Conservation (phyloP, 2,329 filamentous ascomycete species). For the Phaeophleospora eucalypticola region DNA sequence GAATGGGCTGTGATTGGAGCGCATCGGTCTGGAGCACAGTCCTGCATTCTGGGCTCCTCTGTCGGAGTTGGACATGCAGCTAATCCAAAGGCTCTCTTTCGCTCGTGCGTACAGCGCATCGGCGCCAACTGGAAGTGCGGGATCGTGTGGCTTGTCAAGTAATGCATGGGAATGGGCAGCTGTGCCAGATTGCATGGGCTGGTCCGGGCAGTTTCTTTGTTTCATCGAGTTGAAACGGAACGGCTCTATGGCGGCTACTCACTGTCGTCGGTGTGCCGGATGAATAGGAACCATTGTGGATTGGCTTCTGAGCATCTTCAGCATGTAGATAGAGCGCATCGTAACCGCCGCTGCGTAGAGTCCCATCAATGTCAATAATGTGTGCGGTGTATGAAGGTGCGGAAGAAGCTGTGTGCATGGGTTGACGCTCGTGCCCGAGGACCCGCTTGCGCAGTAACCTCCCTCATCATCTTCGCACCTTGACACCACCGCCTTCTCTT, state of each 20-base stretch:
- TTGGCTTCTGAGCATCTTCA: background rate
- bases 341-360: no score
- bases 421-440: no score
- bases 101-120: conserved; percentile 3
- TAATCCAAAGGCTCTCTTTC: conserved; percentile 8
- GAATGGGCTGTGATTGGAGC: conserved; percentile 11
- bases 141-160: conserved; percentile 6
- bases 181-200: conserved; percentile 3
- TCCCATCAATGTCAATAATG: no score
- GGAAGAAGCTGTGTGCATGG: no score
- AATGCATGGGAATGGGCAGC: conserved; percentile 3
- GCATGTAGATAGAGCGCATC: background rate
- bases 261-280: conserved; percentile 1
- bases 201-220: conserved; percentile 16
- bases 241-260: conserved; percentile 12
- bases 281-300: background rate
- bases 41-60: conserved; percentile 4
- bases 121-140: background rate
- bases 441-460: background rate
- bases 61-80: conserved; percentile 7
- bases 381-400: no score
- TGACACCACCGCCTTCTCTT: background rate
- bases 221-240: conserved; percentile 1
- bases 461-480: conserved; percentile 1
- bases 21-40: conserved; percentile 6